Evolutionary conservation across 2,329 filamentous ascomycete species (phyloP), one percentile per base, ranked within the genome.

Genomic region (Penicillium sp.): DNA sequence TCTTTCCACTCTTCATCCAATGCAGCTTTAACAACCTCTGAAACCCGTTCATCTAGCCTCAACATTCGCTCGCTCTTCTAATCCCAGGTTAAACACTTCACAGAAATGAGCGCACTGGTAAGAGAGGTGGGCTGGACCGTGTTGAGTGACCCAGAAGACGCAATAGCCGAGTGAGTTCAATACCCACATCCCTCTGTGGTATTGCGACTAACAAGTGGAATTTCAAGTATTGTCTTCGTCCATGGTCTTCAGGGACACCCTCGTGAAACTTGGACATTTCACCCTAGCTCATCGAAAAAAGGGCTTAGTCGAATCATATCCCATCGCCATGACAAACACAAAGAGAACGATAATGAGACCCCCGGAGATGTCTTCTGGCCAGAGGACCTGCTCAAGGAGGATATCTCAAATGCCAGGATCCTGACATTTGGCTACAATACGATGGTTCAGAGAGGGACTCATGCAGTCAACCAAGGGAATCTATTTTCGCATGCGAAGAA

Each of bases 201-300:
- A 34, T 34, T 27, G 24, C 24, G 8, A 27, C 24, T 34, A 34
- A 34, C 6, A 34, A 11, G 18, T 18, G 18, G 13, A 34, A 34
- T 34, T 4, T 11, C 8, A 7, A 47, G 44, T 47, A 36, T 47
- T 21, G 44, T 47, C 7, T 47, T 47, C 44, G 29, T 47, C 8
- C 44, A 47, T 21, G 44, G 44, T 10, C 44, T 47, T 21, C 29
- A 47, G 14, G 44, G 44, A 36, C 44, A 47, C n/a, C n/a, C 44
- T n/a, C 29, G 29, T 2, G 14, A 36, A 5, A 47, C 44, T 9
- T 47, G 44, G 44, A 47, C 44, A 36, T 36, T 36, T 36, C 11
- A 47, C n/a, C 29, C 29, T 2, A 21, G 31, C 16, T 22, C 44
- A 21, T 36, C 44, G 27, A 32, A 31, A 31, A 29, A 32, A 32